A percentile compares a stretch with the other conserved stretches of the same genome.
Evolutionary conservation across 352 stramenopile species (phyloP).

Genomic region (Elongisporangium anandrum): DNA sequence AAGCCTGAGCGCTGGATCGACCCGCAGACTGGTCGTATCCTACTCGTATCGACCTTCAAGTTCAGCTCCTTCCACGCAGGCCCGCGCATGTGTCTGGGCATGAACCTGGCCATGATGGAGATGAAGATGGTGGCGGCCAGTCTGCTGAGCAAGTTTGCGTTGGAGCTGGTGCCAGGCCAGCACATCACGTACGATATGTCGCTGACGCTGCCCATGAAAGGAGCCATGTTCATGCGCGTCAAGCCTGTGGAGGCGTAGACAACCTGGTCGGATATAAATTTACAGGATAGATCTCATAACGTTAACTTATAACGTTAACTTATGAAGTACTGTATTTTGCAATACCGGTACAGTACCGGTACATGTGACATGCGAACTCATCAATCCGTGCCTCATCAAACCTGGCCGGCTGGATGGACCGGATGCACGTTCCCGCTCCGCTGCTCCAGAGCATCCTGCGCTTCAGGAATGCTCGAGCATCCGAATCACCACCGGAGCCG

Average conservation of each 20-base stretch:
- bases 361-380: no score
- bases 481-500: no score
- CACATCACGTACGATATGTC: conserved; percentile 25
- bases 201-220: conserved; percentile 23
- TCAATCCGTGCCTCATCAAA: no score
- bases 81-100: conserved; percentile 44
- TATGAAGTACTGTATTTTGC: no score
- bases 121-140: conserved; percentile 48
- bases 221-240: conserved; percentile 32
- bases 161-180: conserved; percentile 15
- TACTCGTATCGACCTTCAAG: conserved; percentile 30
- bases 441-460: no score
- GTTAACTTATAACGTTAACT: no score
- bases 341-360: no score
- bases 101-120: conserved; percentile 48
- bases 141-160: conserved; percentile 38
- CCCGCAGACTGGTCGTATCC: conserved; percentile 15
- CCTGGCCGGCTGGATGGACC: no score
- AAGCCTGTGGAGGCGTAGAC: conserved; percentile 6
- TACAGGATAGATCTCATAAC: no score
- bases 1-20: conserved; percentile 71
- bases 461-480: no score
- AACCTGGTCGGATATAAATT: no score
- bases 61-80: conserved; percentile 57
- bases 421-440: no score